Conservation (phyloP, 306 rosid genomes). For the Ceratonia siliqua region DNA sequence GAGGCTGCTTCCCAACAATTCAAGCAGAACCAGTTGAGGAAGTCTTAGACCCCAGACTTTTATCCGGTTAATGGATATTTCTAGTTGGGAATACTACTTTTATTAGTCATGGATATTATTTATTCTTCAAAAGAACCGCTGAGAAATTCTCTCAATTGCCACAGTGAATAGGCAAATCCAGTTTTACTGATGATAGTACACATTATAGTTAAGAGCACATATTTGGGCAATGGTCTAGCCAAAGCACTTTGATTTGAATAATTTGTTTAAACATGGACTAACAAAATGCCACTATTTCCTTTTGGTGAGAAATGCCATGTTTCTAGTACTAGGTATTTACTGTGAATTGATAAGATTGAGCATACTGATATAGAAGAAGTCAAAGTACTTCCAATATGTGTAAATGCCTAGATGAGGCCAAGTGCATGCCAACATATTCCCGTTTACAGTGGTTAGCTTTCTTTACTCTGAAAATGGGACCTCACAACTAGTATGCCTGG, state of each 20-base stretch:
- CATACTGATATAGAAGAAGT: constrained; percentile 1
- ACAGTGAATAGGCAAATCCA: background rate
- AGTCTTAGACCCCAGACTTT: background rate
- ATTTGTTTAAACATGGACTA: constrained; percentile 2
- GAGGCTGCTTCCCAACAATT: background rate
- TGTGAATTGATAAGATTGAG: constrained; percentile 25
- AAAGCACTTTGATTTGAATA: background rate
- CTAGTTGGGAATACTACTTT: background rate
- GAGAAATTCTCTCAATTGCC: no score
- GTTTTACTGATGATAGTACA: background rate
- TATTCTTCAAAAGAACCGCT: background rate
- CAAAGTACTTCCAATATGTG: constrained; percentile 3
- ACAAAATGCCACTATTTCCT: no score
- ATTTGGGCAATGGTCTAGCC: background rate
- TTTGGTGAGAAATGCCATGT: no score
- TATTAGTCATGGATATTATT: background rate
- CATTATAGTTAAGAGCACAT: background rate
- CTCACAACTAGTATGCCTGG: constrained; percentile 20
- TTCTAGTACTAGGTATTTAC: constrained; percentile 14
- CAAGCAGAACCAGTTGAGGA: background rate
- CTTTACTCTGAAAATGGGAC: constrained; percentile 45
- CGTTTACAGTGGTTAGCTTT: background rate
- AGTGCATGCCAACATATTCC: constrained; percentile 13
- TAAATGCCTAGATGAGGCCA: constrained; percentile 29
- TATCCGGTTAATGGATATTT: no score